Percentiles rank a stretch among this genome's conserved stretches.
These are phyloP conservation scores for Sporothrix brunneoviolacea DNA, from an alignment of 2,329 filamentous ascomycete genomes.

Conservation along the genomic window DNA sequence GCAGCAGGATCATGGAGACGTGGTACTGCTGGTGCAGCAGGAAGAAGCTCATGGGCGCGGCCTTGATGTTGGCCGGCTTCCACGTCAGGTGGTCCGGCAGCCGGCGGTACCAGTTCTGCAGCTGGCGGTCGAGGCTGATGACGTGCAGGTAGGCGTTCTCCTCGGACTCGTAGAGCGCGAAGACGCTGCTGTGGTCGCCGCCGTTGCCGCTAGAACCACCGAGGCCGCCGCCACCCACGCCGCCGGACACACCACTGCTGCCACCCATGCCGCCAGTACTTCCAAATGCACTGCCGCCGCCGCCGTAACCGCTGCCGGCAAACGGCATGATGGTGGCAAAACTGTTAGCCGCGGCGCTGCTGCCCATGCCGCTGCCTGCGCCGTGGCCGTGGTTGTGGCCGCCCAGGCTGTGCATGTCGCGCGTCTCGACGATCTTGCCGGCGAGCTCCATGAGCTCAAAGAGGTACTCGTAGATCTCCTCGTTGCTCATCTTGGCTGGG, in stretches of 20 bases:
- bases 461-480: conserved; percentile 43
- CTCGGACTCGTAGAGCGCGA: conserved; percentile 29
- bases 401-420: conserved; percentile 29
- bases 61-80: conserved; percentile 45
- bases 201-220: no score
- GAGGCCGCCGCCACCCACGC: neutral
- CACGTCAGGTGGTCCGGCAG: conserved; percentile 42
- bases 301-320: neutral
- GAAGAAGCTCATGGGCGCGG: conserved; percentile 45
- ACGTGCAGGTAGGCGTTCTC: conserved; percentile 44
- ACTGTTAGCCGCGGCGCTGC: neutral
- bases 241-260: neutral
- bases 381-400: neutral
- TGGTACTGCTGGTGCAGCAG: conserved; percentile 51
- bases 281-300: no score
- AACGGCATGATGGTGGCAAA: conserved; percentile 8
- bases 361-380: neutral
- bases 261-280: neutral
- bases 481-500: conserved; percentile 17
- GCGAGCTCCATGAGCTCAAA: conserved; percentile 51
- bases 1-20: conserved; percentile 44
- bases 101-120: conserved; percentile 48
- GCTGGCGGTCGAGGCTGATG: conserved; percentile 44
- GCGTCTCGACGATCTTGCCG: conserved; percentile 42
- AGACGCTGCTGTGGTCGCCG: conserved; percentile 25